Base-by-base conservation (phyloP, 345 rosid genomes). In the Boechera divaricarpa region DNA sequence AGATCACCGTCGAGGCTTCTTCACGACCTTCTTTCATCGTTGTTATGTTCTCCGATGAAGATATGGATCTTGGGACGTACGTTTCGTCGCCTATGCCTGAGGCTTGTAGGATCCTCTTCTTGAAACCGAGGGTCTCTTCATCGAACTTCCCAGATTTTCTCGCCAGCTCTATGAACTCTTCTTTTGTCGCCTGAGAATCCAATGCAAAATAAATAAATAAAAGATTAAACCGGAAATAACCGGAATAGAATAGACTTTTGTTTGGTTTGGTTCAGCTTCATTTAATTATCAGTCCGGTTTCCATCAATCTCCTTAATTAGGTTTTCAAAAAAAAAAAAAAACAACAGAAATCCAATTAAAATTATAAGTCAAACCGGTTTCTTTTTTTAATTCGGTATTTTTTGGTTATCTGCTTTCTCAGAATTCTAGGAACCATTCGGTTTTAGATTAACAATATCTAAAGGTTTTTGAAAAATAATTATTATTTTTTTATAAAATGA, bases 51-150 rank as follows among this genome's bases (percentile, higher is more conserved):
- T 83, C 90, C 0, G 79, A 32, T 0, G 88, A 82, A 62, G 82
- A 82, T 4, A 95, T 69, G 2, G 87, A 79, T 65, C 88, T 87
- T 1, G 97, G 98, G 21, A 92, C 76, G 80, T 87, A 95, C 10
- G 97, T 92, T 48, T 91, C 93, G 39, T 92, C 93, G 4, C 98
- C 98, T 7, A 92, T 76, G 10, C 99, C 99, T 26, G 99, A 95
- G 55, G 92, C 70, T 41, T 87, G 72, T 35, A 95, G 58, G 60
- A 91, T 88, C 80, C 92, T 79, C 73, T 68, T 86, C 70, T 89
- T 94, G 81, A 92, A 95, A 24, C 81, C 81, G 5, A 92, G 67
- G 35, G 79, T 86, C 11, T 77, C 83, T 63, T 89, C 94, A 26
- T 91, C 90, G 53, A 85, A 89, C 70, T 92, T 91, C 10, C 91